Percentiles rank a stretch among this genome's conserved stretches.
Evolutionary conservation across 1,139 yeast species (phyloP).

Genomic region (Chernovozyma sophiae-reginae): DNA sequence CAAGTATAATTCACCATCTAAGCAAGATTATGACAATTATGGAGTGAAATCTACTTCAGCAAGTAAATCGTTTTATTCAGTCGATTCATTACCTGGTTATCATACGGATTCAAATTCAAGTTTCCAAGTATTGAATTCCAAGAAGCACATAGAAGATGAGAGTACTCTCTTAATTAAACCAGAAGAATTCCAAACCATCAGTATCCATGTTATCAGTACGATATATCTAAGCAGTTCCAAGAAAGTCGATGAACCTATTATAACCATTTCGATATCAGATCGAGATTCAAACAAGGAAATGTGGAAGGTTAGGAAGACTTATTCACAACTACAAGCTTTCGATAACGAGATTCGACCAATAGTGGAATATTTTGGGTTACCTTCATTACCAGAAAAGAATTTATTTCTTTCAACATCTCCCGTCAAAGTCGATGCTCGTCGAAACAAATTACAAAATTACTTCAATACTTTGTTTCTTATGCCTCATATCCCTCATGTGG

Average conservation of each 20-base stretch:
- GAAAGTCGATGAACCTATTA: slow-evolving; percentile 49
- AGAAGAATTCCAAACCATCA: slow-evolving; percentile 58
- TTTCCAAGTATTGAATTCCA: slow-evolving; percentile 25
- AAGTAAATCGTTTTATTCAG: slow-evolving; percentile 9
- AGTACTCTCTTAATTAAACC: slow-evolving; percentile 57
- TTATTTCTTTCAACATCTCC: slow-evolving; percentile 61
- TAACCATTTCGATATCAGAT: slow-evolving; percentile 61
- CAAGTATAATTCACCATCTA: slow-evolving; percentile 4
- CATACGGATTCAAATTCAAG: slow-evolving; percentile 6
- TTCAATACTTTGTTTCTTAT: slow-evolving; percentile 56
- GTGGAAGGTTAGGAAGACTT: slow-evolving; percentile 67
- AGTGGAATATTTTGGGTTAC: slow-evolving; percentile 56
- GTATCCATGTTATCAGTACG: slow-evolving; percentile 56
- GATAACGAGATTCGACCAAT: slow-evolving; percentile 55
- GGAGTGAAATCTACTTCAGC: slow-evolving; percentile 12
- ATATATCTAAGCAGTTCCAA: slow-evolving; percentile 32
- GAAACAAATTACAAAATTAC: slow-evolving; percentile 53
- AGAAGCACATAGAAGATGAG: slow-evolving; percentile 22
- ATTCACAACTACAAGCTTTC: slow-evolving; percentile 50
- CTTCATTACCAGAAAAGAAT: slow-evolving; percentile 56
- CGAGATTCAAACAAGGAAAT: slow-evolving; percentile 56
- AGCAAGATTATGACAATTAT: slow-evolving; percentile 5
- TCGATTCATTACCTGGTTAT: slow-evolving; percentile 11
- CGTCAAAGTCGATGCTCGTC: slow-evolving; percentile 58
- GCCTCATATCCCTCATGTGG: slow-evolving; percentile 57